A percentile compares a stretch with the other conserved stretches of the same genome.
phyloP scores from a whole-genome alignment of 345 rosid species.

The Ceriops zippeliana region DNA sequence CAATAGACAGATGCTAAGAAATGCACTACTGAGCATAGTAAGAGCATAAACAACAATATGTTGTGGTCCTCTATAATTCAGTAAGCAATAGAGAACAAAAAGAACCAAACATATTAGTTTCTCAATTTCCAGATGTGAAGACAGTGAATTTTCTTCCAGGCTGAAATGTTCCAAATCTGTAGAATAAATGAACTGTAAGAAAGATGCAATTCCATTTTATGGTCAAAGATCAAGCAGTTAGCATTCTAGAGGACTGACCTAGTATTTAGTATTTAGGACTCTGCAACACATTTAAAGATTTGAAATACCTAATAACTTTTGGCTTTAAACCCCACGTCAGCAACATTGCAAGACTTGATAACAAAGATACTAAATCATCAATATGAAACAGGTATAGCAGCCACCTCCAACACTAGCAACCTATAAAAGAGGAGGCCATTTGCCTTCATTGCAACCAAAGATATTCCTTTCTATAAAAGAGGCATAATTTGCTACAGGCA shows the following conservation, averaged over 20 bases:
- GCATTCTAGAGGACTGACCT: not conserved
- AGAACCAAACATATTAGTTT: not conserved
- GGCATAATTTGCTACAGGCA: not conserved
- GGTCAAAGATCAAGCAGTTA: not conserved
- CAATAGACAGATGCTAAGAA: not conserved
- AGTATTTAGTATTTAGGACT: not conserved
- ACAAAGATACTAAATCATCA: not conserved
- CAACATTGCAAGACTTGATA: not conserved
- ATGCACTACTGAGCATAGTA: not conserved
- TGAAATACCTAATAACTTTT: not conserved
- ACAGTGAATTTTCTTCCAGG: no score
- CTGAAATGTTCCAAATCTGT: not conserved
- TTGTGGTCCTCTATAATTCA: not conserved
- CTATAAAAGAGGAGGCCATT: not conserved
- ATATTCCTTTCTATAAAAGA: not conserved
- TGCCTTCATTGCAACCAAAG: not conserved
- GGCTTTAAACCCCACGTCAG: not conserved
- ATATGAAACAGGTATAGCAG: slow-evolving; percentile 1
- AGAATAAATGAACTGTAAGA: not conserved
- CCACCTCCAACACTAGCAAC: not conserved
- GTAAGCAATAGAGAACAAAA: not conserved
- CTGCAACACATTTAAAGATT: no score
- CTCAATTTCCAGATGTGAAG: not conserved
- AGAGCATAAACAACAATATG: slow-evolving; percentile 6
- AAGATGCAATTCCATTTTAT: not conserved